These are phyloP conservation scores for Emydomyces testavorans DNA, from an alignment of 2,329 filamentous ascomycete genomes.

Conservation along the genomic window DNA sequence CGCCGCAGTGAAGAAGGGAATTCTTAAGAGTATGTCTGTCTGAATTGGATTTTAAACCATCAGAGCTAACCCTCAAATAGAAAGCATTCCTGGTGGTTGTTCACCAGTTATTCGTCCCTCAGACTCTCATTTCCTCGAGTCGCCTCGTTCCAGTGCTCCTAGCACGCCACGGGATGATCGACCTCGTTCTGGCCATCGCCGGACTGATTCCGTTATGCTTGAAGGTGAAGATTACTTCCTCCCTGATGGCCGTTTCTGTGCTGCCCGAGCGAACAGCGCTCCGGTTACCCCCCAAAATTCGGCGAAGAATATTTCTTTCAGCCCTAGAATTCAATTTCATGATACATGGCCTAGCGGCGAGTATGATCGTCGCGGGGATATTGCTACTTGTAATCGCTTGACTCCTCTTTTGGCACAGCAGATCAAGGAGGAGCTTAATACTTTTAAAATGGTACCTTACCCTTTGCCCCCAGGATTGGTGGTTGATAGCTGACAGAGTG, in stretches of 20 bases:
- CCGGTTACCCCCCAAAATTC: constrained; percentile 60
- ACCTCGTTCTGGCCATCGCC: constrained; percentile 47
- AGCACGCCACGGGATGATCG: constrained; percentile 76
- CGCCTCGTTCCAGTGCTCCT: constrained; percentile 72
- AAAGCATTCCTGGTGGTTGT: constrained; percentile 36
- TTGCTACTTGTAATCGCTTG: constrained; percentile 93
- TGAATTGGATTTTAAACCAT: not conserved
- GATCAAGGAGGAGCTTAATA: constrained; percentile 98
- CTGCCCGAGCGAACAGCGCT: constrained; percentile 65
- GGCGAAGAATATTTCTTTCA: constrained; percentile 60
- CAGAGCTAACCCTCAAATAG: constrained; percentile 5
- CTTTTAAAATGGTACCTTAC: constrained; percentile 85
- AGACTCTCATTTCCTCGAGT: constrained; percentile 55
- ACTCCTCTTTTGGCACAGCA: constrained; percentile 96
- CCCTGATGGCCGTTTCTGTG: constrained; percentile 56
- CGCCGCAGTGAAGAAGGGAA: constrained; percentile 86
- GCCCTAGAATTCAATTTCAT: constrained; percentile 83
- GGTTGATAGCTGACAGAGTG: constrained; percentile 17
- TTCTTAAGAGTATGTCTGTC: constrained; percentile 67
- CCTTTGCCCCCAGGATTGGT: not conserved
- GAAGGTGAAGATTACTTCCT: constrained; percentile 85
- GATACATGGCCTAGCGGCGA: constrained; percentile 94
- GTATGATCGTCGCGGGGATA: constrained; percentile 89
- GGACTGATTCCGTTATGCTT: constrained; percentile 59
- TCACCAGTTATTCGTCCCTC: constrained; percentile 55